Evolutionary conservation across 2,329 filamentous ascomycete species (phyloP).

Genomic region (Talaromyces sp.): DNA sequence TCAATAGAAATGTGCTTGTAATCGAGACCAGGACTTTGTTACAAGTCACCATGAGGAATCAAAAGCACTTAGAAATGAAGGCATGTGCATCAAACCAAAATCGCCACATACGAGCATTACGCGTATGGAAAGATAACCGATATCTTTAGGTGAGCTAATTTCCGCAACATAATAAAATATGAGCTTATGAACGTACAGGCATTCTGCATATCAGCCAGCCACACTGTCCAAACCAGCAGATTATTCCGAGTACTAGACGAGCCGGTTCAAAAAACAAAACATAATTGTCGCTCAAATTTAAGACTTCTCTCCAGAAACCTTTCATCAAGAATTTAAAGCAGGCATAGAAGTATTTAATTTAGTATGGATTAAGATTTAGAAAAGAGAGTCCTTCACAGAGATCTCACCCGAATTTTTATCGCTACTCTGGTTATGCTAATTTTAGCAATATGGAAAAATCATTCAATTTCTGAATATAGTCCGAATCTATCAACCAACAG

Average conservation of each 20-base stretch:
- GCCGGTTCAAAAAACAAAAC: neutral
- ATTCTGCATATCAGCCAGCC: slow-evolving; percentile 1
- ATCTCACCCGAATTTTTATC: neutral
- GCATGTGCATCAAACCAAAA: no score
- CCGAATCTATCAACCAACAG: no score
- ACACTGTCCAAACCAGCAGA: neutral
- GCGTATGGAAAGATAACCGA: no score
- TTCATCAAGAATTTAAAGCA: neutral
- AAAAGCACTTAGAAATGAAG: neutral
- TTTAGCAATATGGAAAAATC: neutral
- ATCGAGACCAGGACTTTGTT: neutral
- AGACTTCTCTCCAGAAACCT: neutral
- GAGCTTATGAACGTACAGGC: neutral
- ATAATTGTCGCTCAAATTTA: neutral
- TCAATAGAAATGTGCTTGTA: neutral
- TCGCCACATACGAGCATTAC: neutral
- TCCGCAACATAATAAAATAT: neutral
- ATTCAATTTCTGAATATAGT: neutral
- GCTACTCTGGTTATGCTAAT: neutral
- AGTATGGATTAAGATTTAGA: neutral
- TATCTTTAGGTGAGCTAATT: neutral
- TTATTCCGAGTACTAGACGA: neutral
- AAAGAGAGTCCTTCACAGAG: neutral
- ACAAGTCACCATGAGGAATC: neutral
- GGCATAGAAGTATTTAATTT: neutral